phyloP scores from a whole-genome alignment of 495 filamentous ascomycete species.

The Trypethelium eluteriae region DNA sequence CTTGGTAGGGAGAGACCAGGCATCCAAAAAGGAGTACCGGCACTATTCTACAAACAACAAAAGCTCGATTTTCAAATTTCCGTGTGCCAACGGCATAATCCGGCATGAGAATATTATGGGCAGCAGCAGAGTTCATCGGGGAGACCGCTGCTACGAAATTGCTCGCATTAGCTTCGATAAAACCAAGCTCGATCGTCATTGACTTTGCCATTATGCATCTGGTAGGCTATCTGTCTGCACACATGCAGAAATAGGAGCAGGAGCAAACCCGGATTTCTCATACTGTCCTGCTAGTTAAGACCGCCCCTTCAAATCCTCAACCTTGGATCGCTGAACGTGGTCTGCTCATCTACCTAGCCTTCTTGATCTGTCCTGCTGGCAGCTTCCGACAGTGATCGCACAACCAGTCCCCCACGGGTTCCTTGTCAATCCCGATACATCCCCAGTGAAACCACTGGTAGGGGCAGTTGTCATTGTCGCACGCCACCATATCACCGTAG shows the following conservation, averaged over 20 bases:
- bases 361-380: conserved; percentile 31
- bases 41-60: background rate
- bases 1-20: background rate
- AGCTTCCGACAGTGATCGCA: conserved; percentile 69
- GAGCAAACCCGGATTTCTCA: background rate
- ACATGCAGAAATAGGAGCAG: background rate
- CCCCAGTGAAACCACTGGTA: conserved; percentile 99
- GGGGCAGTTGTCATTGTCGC: conserved; percentile 85
- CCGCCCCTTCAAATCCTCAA: background rate
- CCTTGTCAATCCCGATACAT: conserved; percentile 81
- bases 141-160: background rate
- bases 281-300: background rate
- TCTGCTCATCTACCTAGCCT: conserved; percentile 18
- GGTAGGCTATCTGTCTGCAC: background rate
- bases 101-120: background rate
- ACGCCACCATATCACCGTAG: conserved; percentile 96
- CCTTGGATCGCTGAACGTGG: background rate
- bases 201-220: background rate
- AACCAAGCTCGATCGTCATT: background rate
- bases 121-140: background rate
- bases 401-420: conserved; percentile 88
- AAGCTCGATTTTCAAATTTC: background rate
- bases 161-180: background rate
- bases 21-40: background rate
- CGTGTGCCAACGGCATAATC: background rate